These are phyloP conservation scores for Articulospora tetracladia DNA, from an alignment of 495 filamentous ascomycete genomes.

Conservation along the genomic window DNA sequence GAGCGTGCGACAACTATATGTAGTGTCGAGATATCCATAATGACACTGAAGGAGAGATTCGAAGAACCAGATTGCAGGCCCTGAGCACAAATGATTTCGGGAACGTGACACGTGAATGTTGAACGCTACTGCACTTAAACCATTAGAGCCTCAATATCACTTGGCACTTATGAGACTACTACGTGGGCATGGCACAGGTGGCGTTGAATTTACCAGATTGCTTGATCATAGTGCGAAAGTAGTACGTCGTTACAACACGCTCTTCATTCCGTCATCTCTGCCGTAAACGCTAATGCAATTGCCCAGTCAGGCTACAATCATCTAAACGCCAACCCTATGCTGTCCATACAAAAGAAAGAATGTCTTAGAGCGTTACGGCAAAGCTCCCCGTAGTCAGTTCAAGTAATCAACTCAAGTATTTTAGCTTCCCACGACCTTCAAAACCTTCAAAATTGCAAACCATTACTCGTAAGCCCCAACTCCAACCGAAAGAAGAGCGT, in stretches of 20 bases:
- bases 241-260: neutral
- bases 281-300: neutral
- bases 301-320: neutral
- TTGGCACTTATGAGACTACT: too few species aligned
- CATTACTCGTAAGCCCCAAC: too few species aligned
- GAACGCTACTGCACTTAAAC: too few species aligned
- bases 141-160: too few species aligned
- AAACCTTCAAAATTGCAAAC: neutral
- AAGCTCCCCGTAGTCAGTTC: too few species aligned
- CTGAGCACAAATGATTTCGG: too few species aligned
- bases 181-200: too few species aligned
- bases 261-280: neutral
- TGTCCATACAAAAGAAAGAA: neutral
- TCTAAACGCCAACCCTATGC: slow-evolving; percentile 5
- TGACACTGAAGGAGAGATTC: neutral
- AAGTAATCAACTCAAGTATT: too few species aligned
- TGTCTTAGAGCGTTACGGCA: neutral
- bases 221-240: neutral
- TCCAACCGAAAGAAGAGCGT: too few species aligned
- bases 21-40: slow-evolving; percentile 5
- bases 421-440: too few species aligned
- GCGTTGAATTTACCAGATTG: neutral
- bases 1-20: neutral
- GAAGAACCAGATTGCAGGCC: too few species aligned
- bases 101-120: too few species aligned